phyloP scores from a whole-genome alignment of 2,329 filamentous ascomycete genomes.

The Xylariales sp. region DNA sequence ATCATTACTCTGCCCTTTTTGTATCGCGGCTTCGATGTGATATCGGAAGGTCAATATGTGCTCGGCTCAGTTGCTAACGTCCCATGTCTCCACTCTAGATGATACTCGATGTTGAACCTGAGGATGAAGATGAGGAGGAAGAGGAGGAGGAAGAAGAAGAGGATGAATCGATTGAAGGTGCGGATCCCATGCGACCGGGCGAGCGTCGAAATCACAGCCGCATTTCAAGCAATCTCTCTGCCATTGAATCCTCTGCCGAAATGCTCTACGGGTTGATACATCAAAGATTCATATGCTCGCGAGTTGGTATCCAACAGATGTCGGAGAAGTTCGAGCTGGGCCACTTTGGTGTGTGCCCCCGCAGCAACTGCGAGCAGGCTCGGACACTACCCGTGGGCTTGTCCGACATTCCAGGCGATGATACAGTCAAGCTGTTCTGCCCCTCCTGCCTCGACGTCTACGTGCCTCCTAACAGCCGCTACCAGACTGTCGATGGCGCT shows the following conservation, averaged over 20 bases:
- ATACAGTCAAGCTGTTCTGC: slow-evolving; percentile 98
- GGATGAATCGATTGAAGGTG: slow-evolving; percentile 63
- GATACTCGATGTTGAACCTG: slow-evolving; percentile 97
- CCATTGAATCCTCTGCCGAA: slow-evolving; percentile 97
- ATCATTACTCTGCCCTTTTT: too few species aligned
- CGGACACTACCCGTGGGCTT: slow-evolving; percentile 90
- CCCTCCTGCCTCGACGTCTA: slow-evolving; percentile 96
- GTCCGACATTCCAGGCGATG: slow-evolving; percentile 90
- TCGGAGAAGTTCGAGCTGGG: slow-evolving; percentile 97
- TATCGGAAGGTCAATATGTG: neutral
- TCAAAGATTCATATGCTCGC: slow-evolving; percentile 95
- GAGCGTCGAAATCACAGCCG: slow-evolving; percentile 76
- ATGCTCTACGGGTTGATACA: slow-evolving; percentile 97
- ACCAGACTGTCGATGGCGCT: slow-evolving; percentile 94
- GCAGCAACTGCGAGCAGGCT: slow-evolving; percentile 85
- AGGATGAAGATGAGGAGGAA: slow-evolving; percentile 85
- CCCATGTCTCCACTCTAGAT: slow-evolving; percentile 49
- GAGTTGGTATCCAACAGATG: slow-evolving; percentile 97
- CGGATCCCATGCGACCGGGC: slow-evolving; percentile 47
- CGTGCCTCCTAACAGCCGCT: slow-evolving; percentile 93
- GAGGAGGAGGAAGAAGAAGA: slow-evolving; percentile 71
- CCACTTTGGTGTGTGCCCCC: slow-evolving; percentile 94
- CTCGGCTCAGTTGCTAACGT: slow-evolving; percentile 8
- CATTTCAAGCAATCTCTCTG: slow-evolving; percentile 86
- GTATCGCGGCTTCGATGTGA: too few species aligned